These are phyloP conservation scores for Ophiocordyceps sinensis DNA, from an alignment of 2,329 filamentous ascomycete genomes.

Conservation along the genomic window DNA sequence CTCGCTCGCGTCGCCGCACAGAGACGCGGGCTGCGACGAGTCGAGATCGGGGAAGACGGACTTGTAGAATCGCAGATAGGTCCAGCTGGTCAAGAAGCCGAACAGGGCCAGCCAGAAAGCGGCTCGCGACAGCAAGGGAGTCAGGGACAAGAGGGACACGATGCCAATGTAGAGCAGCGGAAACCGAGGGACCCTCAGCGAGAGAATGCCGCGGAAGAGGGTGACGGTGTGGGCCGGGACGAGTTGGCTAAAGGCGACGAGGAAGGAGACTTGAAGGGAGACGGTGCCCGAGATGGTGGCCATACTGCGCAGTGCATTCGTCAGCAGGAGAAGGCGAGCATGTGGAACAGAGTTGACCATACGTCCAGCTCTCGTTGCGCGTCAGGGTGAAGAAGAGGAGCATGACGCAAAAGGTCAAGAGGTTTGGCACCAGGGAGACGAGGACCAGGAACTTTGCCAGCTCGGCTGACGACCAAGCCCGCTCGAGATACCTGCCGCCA, in stretches of 20 bases:
- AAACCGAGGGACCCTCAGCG: constrained; percentile 66
- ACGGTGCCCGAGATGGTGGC: constrained; percentile 81
- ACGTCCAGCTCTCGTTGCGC: constrained; percentile 54
- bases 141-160: constrained; percentile 49
- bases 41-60: constrained; percentile 55
- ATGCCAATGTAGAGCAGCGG: constrained; percentile 61
- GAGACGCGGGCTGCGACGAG: constrained; percentile 40
- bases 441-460: constrained; percentile 81
- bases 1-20: constrained; percentile 86
- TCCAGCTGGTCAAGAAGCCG: constrained; percentile 82
- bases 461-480: constrained; percentile 86
- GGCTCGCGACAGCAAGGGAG: constrained; percentile 49
- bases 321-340: neutral
- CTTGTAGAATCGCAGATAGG: constrained; percentile 93
- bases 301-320: constrained; percentile 30
- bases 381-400: constrained; percentile 60
- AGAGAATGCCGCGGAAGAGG: constrained; percentile 75
- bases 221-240: constrained; percentile 95
- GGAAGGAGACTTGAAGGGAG: constrained; percentile 80
- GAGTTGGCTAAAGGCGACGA: constrained; percentile 94
- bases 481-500: constrained; percentile 86
- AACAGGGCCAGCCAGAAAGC: constrained; percentile 66
- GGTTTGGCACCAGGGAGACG: constrained; percentile 65
- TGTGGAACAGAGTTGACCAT: constrained; percentile 19
- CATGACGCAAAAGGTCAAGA: constrained; percentile 58